phyloP scores from a whole-genome alignment of 345 rosid species.

The Psidium guajava region DNA sequence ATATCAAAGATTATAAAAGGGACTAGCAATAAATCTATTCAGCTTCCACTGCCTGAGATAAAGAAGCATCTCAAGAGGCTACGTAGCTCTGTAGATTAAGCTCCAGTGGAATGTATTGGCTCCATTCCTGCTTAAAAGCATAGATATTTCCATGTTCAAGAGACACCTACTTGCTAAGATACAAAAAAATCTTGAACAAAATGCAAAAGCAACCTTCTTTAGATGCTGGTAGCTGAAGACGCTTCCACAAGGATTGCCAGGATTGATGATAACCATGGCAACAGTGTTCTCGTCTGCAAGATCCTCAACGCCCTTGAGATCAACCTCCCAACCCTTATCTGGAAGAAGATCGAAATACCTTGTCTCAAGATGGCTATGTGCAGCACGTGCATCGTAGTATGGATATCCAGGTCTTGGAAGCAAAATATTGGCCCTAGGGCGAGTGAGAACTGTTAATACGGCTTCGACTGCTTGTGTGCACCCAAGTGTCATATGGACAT shows the following conservation, averaged over 20 bases:
- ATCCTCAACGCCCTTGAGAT: conserved; percentile 45
- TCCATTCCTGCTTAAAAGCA: not conserved
- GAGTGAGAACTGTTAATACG: conserved; percentile 32
- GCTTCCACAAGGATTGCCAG: conserved; percentile 23
- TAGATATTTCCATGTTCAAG: not conserved
- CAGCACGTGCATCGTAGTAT: conserved; percentile 38
- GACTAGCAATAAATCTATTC: not conserved
- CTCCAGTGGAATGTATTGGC: not conserved
- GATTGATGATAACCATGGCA: conserved; percentile 39
- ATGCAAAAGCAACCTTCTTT: conserved; percentile 20
- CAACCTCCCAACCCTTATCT: conserved; percentile 55
- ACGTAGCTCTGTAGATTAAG: not conserved
- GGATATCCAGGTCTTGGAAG: conserved; percentile 63
- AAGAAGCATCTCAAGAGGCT: not conserved
- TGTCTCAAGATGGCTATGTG: conserved; percentile 26
- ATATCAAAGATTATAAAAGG: not conserved
- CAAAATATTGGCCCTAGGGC: conserved; percentile 56
- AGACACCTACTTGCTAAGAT: not conserved
- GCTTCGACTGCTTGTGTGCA: conserved; percentile 50
- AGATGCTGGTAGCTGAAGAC: conserved; percentile 49
- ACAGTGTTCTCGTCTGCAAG: conserved; percentile 54
- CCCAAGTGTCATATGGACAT: conserved; percentile 41
- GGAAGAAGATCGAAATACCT: conserved; percentile 56
- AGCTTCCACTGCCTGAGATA: not conserved
- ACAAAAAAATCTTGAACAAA: not conserved